Percentiles rank a stretch among this genome's conserved stretches.
phyloP scores from a whole-genome alignment of 176 grass and related monocot species.

The Phragmites australis region DNA sequence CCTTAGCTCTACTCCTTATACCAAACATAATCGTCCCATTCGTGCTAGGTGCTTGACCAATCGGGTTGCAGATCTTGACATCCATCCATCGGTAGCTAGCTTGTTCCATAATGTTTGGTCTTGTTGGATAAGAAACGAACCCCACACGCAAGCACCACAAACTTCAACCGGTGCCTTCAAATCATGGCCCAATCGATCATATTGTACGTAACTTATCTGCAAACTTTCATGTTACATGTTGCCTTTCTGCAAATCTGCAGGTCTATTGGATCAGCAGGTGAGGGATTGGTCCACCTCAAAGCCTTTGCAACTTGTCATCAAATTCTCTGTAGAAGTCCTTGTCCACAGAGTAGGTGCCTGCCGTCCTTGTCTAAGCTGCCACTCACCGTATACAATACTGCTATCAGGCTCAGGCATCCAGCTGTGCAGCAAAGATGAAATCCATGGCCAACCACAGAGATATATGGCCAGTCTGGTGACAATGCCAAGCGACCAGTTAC shows the following conservation, averaged over 20 bases:
- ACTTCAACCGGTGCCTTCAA: neutral
- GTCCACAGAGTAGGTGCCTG: conserved; percentile 19
- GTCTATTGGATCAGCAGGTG: neutral
- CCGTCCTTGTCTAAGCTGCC: neutral
- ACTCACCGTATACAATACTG: neutral
- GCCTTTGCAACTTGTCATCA: neutral
- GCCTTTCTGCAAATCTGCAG: neutral
- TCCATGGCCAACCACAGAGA: neutral
- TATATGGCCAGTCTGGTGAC: conserved; percentile 9
- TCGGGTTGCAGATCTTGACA: conserved; percentile 10
- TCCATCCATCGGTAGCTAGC: conserved; percentile 5
- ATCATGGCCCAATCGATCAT: neutral
- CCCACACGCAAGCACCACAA: conserved; percentile 12
- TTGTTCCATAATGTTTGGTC: neutral
- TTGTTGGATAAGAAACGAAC: neutral
- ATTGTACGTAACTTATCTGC: neutral
- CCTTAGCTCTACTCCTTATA: conserved; percentile 6
- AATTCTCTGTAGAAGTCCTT: conserved; percentile 6
- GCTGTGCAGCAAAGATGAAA: conserved; percentile 1
- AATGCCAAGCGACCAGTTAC: conserved; percentile 19
- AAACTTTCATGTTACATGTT: neutral
- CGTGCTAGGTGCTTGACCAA: conserved; percentile 44
- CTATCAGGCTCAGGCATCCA: neutral
- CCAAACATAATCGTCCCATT: conserved; percentile 23
- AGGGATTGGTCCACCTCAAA: conserved; percentile 19